Percentiles rank a stretch among this genome's conserved stretches.
These are phyloP conservation scores for Periconia digitata DNA, from an alignment of 2,329 filamentous ascomycete species.

Conservation along the genomic window DNA sequence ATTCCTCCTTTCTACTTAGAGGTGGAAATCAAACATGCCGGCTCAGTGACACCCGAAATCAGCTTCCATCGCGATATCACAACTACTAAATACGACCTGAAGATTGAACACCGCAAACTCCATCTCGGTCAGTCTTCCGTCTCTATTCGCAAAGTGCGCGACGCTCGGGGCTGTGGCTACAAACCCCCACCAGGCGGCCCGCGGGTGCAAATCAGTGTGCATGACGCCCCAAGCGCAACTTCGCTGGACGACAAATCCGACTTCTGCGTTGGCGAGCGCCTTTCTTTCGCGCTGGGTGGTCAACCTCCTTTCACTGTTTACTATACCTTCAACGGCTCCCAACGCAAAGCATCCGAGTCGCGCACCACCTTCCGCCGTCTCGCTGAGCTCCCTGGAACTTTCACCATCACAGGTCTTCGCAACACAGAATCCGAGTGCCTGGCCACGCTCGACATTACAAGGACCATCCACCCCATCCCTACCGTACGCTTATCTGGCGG, in stretches of 20 bases:
- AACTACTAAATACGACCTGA: constrained; percentile 72
- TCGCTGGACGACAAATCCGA: constrained; percentile 81
- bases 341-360: constrained; percentile 75
- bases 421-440: constrained; percentile 89
- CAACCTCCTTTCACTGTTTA: constrained; percentile 89
- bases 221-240: constrained; percentile 88
- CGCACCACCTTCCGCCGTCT: constrained; percentile 89
- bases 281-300: constrained; percentile 88
- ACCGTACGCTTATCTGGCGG: constrained; percentile 89
- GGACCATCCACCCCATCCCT: constrained; percentile 87
- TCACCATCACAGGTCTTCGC: constrained; percentile 81
- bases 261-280: constrained; percentile 93
- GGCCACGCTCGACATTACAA: constrained; percentile 74
- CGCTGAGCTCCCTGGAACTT: constrained; percentile 85
- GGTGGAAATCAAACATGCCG: constrained; percentile 89
- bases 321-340: constrained; percentile 81
- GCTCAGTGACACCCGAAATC: constrained; percentile 75
- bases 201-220: constrained; percentile 86
- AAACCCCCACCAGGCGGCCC: constrained; percentile 67
- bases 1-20: constrained; percentile 87
- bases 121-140: constrained; percentile 88
- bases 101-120: constrained; percentile 80
- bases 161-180: constrained; percentile 82
- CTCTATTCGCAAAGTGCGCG: constrained; percentile 85
- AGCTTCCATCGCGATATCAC: constrained; percentile 80